Conservation (phyloP, 306 rosid species). For the Castanopsis chinensis region DNA sequence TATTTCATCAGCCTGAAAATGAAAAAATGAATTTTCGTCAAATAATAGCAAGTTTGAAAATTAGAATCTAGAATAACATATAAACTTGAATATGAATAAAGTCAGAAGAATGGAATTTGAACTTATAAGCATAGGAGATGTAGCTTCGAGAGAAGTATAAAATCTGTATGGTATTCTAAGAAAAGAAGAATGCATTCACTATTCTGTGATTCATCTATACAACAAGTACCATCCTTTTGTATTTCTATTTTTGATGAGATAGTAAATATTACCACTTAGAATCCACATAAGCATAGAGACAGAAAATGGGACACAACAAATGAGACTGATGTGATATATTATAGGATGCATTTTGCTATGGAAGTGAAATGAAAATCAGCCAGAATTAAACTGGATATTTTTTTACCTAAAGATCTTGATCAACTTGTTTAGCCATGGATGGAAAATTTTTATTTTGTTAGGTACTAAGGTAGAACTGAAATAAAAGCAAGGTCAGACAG, state of each 20-base stretch:
- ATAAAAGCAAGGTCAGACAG: too few species aligned
- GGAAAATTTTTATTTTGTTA: neutral
- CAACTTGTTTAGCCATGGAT: neutral
- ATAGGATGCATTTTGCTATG: neutral
- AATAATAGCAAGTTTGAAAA: slow-evolving; percentile 1
- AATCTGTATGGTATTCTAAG: too few species aligned
- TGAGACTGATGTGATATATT: neutral
- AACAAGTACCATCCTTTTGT: too few species aligned
- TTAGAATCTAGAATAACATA: neutral
- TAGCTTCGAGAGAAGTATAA: too few species aligned
- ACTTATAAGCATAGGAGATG: neutral
- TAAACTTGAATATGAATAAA: neutral
- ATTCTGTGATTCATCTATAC: too few species aligned
- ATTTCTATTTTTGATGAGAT: neutral
- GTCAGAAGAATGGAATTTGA: neutral
- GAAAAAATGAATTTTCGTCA: neutral
- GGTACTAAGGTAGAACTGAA: neutral
- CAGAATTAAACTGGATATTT: neutral
- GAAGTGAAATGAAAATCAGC: neutral
- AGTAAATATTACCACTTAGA: neutral
- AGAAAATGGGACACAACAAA: neutral
- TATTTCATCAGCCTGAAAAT: slow-evolving; percentile 67
- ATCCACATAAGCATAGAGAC: neutral
- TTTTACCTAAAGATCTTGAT: neutral
- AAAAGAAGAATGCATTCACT: too few species aligned